Evolutionary conservation across 2,329 filamentous ascomycete species (phyloP).

Genomic region (Alternaria consortialis): DNA sequence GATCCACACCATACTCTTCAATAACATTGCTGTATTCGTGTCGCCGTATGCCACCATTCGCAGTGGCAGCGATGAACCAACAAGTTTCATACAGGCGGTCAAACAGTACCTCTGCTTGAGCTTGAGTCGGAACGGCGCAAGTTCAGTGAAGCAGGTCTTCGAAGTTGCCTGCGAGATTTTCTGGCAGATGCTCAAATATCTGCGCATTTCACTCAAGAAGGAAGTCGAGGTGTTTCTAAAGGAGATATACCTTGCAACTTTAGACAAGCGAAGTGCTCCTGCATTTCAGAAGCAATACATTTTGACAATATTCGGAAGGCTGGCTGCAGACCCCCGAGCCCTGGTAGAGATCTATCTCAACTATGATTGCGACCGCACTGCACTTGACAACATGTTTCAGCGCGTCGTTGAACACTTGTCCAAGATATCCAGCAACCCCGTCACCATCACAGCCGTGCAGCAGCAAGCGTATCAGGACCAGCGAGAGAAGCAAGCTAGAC

Average conservation of each 20-base stretch:
- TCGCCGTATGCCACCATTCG: conserved; percentile 92
- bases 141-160: conserved; percentile 89
- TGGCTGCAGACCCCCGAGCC: conserved; percentile 85
- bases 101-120: conserved; percentile 97
- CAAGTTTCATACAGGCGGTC: conserved; percentile 90
- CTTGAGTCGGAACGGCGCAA: conserved; percentile 93
- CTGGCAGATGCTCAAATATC: conserved; percentile 94
- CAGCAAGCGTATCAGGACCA: conserved; percentile 89
- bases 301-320: conserved; percentile 81
- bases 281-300: conserved; percentile 93
- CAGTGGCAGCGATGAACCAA: conserved; percentile 88
- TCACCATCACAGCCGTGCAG: conserved; percentile 76
- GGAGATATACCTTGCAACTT: conserved; percentile 91
- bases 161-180: conserved; percentile 98
- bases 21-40: conserved; percentile 88
- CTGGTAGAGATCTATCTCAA: conserved; percentile 97
- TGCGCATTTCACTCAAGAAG: conserved; percentile 96
- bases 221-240: conserved; percentile 98
- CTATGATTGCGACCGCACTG: conserved; percentile 94
- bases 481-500: conserved; percentile 67
- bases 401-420: conserved; percentile 92
- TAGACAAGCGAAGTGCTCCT: conserved; percentile 87
- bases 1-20: conserved; percentile 93
- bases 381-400: conserved; percentile 96
- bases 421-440: conserved; percentile 81